Evolutionary conservation across 495 filamentous ascomycete genomes (phyloP), one percentile per base, ranked within the genome.

Genomic region (Massariosphaeria phaeospora): DNA sequence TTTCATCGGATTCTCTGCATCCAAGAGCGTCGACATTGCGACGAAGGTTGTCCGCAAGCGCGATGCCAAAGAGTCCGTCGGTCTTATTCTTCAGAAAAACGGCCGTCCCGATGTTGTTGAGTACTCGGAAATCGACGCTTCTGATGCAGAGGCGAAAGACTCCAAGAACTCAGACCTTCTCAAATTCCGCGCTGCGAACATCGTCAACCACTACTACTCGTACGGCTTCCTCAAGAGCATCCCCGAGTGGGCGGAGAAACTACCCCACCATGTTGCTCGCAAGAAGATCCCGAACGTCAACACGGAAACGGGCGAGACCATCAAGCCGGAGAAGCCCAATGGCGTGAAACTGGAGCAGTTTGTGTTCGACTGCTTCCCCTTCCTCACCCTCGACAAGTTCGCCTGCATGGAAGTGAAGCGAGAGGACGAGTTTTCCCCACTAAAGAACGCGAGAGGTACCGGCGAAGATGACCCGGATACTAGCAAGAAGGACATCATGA

Each of bases 141-240:
- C 79, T 41, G 89, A 85, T 2, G 85, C 91, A 30, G 90, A 95
- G 67, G 91, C 90, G 59, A 82, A 85, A 67, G 93, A 99, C 68
- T 76, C 85, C 48, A 85, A 88, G 69, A 83, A 97, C 64, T 76
- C 79, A 1, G 82, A 81, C 38, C 75, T 97, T 46, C 80, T 99
- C 66, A 95, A 89, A 73, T 96, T 95, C 84, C 84, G 93, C 36
- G 91, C 93, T 44, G 93, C 91, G 59, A 99, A 99, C 74, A 99
- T 99, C 55, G 93, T 99, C 73, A 99, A 99, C 78, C 93, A 99
- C 77, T 99, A 96, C 79, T 99, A 99, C 76, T 91, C 86, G 29
- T 94, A 89, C 78, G 75, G 80, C 51, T 99, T 96, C 76, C 78
- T 99, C 43, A 86, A 95, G 68, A 84, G 79, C 36, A 95, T 97